Percentiles rank a stretch among this genome's conserved stretches.
Conservation (phyloP, 2,329 filamentous ascomycete species). For the Colletotrichum liriopes region DNA sequence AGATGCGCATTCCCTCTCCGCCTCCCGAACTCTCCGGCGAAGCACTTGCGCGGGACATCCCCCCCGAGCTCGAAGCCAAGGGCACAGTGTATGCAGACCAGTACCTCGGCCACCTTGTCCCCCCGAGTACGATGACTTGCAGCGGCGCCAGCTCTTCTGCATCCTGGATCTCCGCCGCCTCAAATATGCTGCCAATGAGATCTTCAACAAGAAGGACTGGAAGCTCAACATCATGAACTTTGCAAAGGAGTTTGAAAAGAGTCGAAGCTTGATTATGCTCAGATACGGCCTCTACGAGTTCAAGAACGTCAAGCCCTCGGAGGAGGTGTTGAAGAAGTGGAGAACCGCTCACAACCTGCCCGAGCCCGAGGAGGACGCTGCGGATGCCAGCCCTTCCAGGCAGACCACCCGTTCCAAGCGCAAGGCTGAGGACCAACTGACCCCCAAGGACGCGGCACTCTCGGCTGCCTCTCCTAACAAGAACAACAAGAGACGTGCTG, state of each 20-base stretch:
- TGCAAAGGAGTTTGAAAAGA: slow-evolving; percentile 77
- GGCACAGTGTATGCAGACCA: slow-evolving; percentile 74
- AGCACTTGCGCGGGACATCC: slow-evolving; percentile 67
- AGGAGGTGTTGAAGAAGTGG: slow-evolving; percentile 72
- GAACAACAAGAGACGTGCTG: slow-evolving; percentile 66
- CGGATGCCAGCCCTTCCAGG: slow-evolving; percentile 52
- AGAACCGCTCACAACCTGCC: slow-evolving; percentile 70
- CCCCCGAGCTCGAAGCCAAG: slow-evolving; percentile 65
- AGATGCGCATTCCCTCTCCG: slow-evolving; percentile 72
- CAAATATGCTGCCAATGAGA: slow-evolving; percentile 74
- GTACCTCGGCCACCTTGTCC: slow-evolving; percentile 71
- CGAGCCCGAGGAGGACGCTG: slow-evolving; percentile 62
- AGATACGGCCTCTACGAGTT: slow-evolving; percentile 76
- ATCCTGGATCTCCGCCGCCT: slow-evolving; percentile 74
- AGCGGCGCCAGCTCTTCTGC: slow-evolving; percentile 75
- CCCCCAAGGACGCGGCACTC: slow-evolving; percentile 55
- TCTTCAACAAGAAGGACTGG: slow-evolving; percentile 74
- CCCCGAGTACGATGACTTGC: slow-evolving; percentile 71
- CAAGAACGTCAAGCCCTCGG: slow-evolving; percentile 73
- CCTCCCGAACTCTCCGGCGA: slow-evolving; percentile 71
- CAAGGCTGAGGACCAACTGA: slow-evolving; percentile 69
- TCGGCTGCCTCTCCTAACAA: slow-evolving; percentile 53
- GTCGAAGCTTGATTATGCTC: slow-evolving; percentile 72
- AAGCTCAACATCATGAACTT: slow-evolving; percentile 75
- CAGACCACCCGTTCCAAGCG: slow-evolving; percentile 61